A percentile compares a stretch with the other conserved stretches of the same genome.
Evolutionary conservation across 75 land plant genomes (phyloP).

Genomic region (Pseudotsuga menziesii): DNA sequence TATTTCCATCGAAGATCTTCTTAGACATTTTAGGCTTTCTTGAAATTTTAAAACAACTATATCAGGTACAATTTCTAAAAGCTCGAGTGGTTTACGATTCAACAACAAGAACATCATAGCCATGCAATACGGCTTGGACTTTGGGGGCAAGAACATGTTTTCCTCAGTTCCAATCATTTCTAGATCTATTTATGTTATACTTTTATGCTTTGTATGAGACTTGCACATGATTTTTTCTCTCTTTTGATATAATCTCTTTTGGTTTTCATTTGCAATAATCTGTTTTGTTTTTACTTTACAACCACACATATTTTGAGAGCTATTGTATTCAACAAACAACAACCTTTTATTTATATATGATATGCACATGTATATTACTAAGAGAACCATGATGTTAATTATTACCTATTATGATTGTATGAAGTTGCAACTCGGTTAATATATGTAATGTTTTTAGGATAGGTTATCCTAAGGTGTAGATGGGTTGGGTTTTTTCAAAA

Average conservation of each 20-base stretch:
- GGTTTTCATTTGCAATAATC: neutral
- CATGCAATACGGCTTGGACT: conserved; percentile 93
- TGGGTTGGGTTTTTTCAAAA: too few relatives aligned
- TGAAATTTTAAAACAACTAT: neutral
- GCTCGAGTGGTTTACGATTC: conserved; percentile 96
- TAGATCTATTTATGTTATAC: conserved; percentile 41
- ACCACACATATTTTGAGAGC: neutral
- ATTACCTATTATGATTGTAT: too few relatives aligned
- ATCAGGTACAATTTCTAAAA: conserved; percentile 70
- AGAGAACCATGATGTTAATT: too few relatives aligned
- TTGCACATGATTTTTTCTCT: neutral
- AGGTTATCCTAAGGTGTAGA: too few relatives aligned
- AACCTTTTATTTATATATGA: neutral
- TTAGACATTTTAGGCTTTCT: neutral
- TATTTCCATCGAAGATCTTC: neutral
- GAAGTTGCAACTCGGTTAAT: too few relatives aligned
- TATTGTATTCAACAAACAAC: neutral
- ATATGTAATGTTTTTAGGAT: too few relatives aligned
- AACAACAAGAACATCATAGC: conserved; percentile 98
- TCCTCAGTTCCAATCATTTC: conserved; percentile 58
- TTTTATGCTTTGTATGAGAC: neutral
- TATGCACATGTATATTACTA: too few relatives aligned
- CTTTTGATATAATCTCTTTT: neutral
- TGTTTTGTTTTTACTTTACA: neutral
- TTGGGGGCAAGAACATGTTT: conserved; percentile 95